Base-by-base conservation (phyloP, 495 filamentous ascomycete species). In the Annulohypoxylon nitens region DNA sequence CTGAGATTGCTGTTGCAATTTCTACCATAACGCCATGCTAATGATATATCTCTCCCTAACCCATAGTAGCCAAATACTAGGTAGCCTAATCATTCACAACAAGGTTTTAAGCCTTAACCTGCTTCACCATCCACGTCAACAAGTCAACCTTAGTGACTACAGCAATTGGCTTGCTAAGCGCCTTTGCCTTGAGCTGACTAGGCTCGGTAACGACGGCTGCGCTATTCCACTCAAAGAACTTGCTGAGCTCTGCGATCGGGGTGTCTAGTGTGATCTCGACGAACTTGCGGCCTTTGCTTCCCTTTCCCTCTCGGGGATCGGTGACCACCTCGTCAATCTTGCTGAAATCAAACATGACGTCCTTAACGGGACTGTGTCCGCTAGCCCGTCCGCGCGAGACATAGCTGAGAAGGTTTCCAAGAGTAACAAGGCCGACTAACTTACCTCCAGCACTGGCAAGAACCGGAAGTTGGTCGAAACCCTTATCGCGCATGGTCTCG, bases 171-270 rank as follows among this genome's bases (percentile, higher is more conserved):
- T 91, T 94, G 77, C 93, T 81, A 25, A 80, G 84, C 48, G 75
- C 81, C 26, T 86, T 85, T 23, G 84, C 88, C 69, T 83, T 84
- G 41, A 80, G 83, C 20, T 76, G 76, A 20, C 69, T 78, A 69
- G 80, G 82, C 79, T 98, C 93, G 11, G 94, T 98, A 1, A 98
- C 93, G 57, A 98, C 88, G 2, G 96, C 97, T 12, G 96, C 94
- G 76, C 91, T 94, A 80, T 98, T 98, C 93, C 97, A 98, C 81
- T 97, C 95, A 75, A 99, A 93, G 83, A 99, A 99, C 59, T 91
- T 88, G 79, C 92, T 94, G 41, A 99, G 83, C 45, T 92, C 92
- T 62, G 87, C 88, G 36, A 99, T 82, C 9, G 92, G 92, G 9
- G 96, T 99, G 67, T 97, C 93, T 77, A 92, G 81, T 4, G 97